phyloP scores from a whole-genome alignment of 139 green algal species.

The Chlorella ohadii region DNA sequence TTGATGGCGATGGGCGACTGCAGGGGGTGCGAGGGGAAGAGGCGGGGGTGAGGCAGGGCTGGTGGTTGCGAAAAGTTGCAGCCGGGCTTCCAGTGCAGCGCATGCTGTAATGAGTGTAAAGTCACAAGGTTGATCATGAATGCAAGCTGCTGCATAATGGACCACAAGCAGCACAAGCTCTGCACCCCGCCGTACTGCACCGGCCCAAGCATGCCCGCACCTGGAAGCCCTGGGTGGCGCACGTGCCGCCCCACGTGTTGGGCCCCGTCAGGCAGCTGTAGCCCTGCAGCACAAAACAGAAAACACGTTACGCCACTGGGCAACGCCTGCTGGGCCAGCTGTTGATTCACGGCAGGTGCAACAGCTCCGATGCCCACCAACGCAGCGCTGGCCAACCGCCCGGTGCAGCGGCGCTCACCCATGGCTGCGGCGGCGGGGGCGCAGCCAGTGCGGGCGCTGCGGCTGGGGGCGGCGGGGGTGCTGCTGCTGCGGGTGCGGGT shows the following conservation, averaged over 20 bases:
- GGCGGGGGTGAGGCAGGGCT: not conserved
- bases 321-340: no score
- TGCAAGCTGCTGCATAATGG: no score
- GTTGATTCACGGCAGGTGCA: no score
- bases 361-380: no score
- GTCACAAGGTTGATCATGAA: no score
- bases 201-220: not conserved
- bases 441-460: not conserved
- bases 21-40: no score
- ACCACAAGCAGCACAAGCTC: no score
- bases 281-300: not conserved
- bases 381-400: no score
- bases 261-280: slow-evolving; percentile 27
- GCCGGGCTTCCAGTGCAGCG: no score
- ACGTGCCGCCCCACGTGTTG: slow-evolving; percentile 7
- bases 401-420: not conserved
- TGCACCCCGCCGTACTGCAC: not conserved
- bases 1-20: slow-evolving; percentile 30
- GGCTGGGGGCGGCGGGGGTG: not conserved
- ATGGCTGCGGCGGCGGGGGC: slow-evolving; percentile 5
- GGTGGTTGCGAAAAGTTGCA: no score
- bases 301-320: no score
- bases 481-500: not conserved
- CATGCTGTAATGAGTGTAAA: no score
- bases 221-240: not conserved